Base-by-base conservation (phyloP, 2,329 filamentous ascomycete species). In the Aspergillus sp. region DNA sequence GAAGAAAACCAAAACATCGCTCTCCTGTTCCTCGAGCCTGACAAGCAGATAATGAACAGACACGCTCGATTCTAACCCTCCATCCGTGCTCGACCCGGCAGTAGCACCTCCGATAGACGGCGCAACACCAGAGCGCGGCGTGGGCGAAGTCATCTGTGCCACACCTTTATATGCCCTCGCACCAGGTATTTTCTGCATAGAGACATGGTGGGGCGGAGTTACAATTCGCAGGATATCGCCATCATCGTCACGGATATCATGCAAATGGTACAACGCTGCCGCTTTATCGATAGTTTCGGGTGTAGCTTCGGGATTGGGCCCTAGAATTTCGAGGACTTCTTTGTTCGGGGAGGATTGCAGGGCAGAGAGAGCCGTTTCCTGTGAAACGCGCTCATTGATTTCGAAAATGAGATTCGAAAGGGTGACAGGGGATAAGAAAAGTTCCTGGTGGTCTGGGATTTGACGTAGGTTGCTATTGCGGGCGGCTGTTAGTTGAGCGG, bases 321-420 rank as follows among this genome's bases (percentile, higher is more conserved):
- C 59, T 7, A 89, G 85, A 48, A 91, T 79, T 44, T 91, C 89
- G 67, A 90, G 79, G 67, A 46, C 49, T 30, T 53, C 39, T 27
- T 17, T 15, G 41, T 44, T 20, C 17, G 30, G 33, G 46, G 9
- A 27, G 84, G 66, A 51, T 62, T 57, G 54, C 47, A 63, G 41
- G 64, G 59, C 22, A 59, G 57, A 20, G 27, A 68, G 63, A 6
- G 69, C 69, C 22, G 70, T 65, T 40, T 64, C 61, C 27, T 61
- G 52, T 2, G 70, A 83, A 20, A 96, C 88, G 56, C 90, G 89
- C 78, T 97, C 89, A 54, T 90, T 89, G 69, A 98, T 91, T 68
- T 98, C 93, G 74, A 97, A 84, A 66, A 96, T 93, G 72, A 96
- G 87, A 76, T 85, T 92, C 3, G 90, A 91, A 74, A 93, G 93